A percentile compares a stretch with the other conserved stretches of the same genome.
Conservation (phyloP, 2,329 filamentous ascomycete species). For the Colletotrichum sp. region DNA sequence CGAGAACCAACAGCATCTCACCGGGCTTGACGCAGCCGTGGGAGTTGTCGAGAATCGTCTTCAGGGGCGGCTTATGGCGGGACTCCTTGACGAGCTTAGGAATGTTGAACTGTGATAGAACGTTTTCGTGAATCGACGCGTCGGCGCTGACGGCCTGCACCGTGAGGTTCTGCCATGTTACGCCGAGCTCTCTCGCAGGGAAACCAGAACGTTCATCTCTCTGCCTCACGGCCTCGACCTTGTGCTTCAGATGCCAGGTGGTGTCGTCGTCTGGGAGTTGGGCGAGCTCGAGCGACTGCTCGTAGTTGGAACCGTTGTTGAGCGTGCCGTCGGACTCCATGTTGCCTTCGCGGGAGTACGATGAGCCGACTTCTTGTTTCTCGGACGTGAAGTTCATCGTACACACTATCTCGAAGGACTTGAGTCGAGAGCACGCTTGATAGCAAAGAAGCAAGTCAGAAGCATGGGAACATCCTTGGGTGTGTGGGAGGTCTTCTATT, state of each 20-base stretch:
- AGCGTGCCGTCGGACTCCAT: slow-evolving; percentile 22
- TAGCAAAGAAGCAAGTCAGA: background rate
- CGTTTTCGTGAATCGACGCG: slow-evolving; percentile 69
- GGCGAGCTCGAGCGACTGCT: slow-evolving; percentile 12
- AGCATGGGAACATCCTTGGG: background rate
- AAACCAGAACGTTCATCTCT: slow-evolving; percentile 50
- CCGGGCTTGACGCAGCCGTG: slow-evolving; percentile 75
- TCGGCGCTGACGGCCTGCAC: slow-evolving; percentile 67
- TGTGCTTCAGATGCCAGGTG: slow-evolving; percentile 52
- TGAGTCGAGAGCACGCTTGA: background rate
- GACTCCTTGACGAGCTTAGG: slow-evolving; percentile 57
- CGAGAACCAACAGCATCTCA: slow-evolving; percentile 74
- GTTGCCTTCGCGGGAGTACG: background rate
- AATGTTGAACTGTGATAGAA: slow-evolving; percentile 64
- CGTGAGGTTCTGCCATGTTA: slow-evolving; percentile 69
- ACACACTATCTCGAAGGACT: background rate
- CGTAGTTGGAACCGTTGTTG: slow-evolving; percentile 8
- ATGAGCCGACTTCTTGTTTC: background rate
- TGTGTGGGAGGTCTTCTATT: background rate
- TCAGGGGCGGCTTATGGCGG: slow-evolving; percentile 60
- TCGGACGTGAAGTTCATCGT: background rate
- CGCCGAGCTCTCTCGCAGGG: slow-evolving; percentile 58
- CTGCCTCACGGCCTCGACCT: slow-evolving; percentile 47
- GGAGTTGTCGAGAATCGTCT: slow-evolving; percentile 68
- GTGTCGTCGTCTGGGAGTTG: background rate